Evolutionary conservation across 441 rosid genomes (phyloP), one percentile per base, ranked within the genome.

Genomic region (Croton setiger): DNA sequence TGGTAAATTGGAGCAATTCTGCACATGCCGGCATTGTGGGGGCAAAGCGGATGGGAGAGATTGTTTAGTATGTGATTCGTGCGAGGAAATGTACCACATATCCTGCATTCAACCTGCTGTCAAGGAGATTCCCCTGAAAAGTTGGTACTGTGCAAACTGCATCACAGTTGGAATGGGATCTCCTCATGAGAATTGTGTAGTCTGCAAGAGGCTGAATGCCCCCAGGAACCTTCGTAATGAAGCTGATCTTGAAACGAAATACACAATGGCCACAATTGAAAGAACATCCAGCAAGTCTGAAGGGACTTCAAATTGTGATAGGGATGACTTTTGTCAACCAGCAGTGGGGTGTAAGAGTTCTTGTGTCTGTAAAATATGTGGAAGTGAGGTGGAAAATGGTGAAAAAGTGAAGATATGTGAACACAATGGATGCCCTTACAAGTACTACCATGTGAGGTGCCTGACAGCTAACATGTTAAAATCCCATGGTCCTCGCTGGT

Each of bases 121-220:
- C 68, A 79, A 81, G 60, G 86, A 80, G 79, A 88, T 87, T 75
- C 87, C 92, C n/a, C 82, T 77, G 0, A 81, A 63, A 73, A 85
- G 80, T 54, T 95, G 98, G 99, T 90, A 86, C 71, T 95, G 99
- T 76, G 74, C 74, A 48, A 78, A 60, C 74, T 95, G 99, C 82
- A 75, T 73, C 41, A 71, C 81, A 59, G 72, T 73, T 48, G 96
- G 92, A 80, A 75, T 84, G 56, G 88, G 86, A 67, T 82, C 89
- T n/a, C 84, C 83, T 55, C 99, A 95, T 74, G 88, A 84, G 64
- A 79, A 85, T 67, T 95, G 99, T 78, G 78, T 73, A 36, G 85
- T 85, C 55, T 95, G 99, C 10, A 86, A 83, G 80, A 87, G 82
- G 79, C 70, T 92, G 85, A 83, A 78, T 74, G 82, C 82, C 63